A percentile compares a stretch with the other conserved stretches of the same genome.
Conservation (phyloP, 208 protist species). For the Acanthamoeba sp. region DNA sequence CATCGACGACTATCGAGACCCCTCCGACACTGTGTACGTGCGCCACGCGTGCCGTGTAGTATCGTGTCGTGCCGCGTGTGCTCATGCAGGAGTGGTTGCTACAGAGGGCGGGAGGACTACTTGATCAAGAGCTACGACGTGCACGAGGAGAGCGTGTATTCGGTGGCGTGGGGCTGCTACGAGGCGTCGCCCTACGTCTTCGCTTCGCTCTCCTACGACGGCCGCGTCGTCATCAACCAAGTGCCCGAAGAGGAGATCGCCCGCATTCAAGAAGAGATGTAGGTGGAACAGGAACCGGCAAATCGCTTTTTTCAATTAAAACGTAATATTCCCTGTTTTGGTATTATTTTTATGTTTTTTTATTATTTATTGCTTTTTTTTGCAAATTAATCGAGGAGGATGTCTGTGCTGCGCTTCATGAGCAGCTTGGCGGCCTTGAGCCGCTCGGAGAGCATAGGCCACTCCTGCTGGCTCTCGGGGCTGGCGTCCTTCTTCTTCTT, state of each 20-base stretch:
- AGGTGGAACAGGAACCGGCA: too few relatives aligned
- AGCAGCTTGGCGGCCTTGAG: neutral
- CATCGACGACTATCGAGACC: neutral
- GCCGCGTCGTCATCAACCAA: conserved; percentile 65
- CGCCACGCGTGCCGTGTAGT: neutral
- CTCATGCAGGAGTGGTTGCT: too few relatives aligned
- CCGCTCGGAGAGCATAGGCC: neutral
- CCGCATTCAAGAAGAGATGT: conserved; percentile 45
- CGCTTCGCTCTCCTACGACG: conserved; percentile 67
- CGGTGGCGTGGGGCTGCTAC: conserved; percentile 51
- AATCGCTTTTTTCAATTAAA: too few relatives aligned
- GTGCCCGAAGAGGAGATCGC: conserved; percentile 52
- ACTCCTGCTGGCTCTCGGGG: neutral
- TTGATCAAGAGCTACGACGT: conserved; percentile 65
- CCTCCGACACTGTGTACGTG: neutral
- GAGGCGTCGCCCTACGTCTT: conserved; percentile 58
- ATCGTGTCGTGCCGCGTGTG: neutral
- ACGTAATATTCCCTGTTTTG: too few relatives aligned
- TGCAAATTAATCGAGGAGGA: conserved; percentile 13
- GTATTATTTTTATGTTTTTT: too few relatives aligned
- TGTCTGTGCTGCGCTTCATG: neutral
- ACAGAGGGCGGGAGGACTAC: conserved; percentile 17
- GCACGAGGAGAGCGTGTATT: conserved; percentile 72
- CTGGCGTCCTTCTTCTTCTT: conserved; percentile 1
- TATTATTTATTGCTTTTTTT: too few relatives aligned